phyloP scores from a whole-genome alignment of 129 eudicot species.

The Gnaphalium uliginosum region DNA sequence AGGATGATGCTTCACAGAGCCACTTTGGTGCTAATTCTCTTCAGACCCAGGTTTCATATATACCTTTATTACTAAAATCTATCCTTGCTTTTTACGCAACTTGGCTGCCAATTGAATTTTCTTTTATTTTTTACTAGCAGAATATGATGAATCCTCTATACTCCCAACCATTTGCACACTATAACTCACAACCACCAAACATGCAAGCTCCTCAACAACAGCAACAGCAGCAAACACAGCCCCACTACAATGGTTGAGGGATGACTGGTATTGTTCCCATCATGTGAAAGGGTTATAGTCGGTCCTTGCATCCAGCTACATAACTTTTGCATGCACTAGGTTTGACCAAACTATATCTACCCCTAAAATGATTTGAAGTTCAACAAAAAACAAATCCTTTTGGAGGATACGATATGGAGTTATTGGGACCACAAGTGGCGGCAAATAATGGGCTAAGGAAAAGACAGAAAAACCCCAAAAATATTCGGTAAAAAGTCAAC shows the following conservation, averaged over 20 bases:
- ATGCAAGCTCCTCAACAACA: conserved; percentile 48
- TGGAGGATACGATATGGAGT: conserved; percentile 4
- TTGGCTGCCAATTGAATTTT: not conserved
- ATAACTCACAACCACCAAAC: conserved; percentile 62
- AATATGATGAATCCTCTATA: conserved; percentile 81
- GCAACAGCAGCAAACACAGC: conserved; percentile 58
- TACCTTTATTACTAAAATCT: not conserved
- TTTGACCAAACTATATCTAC: conserved; percentile 33
- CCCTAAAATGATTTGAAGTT: conserved; percentile 13
- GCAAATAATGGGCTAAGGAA: conserved; percentile 13
- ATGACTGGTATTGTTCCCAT: not conserved
- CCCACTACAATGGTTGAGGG: conserved; percentile 62
- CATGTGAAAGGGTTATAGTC: conserved; percentile 42
- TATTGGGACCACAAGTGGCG: conserved; percentile 5
- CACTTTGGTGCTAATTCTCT: conserved; percentile 69
- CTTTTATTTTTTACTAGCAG: conserved; percentile 33
- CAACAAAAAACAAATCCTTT: conserved; percentile 12
- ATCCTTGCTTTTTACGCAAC: not conserved
- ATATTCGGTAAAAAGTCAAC: conserved; percentile 28
- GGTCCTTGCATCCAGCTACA: conserved; percentile 37
- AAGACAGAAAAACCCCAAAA: conserved; percentile 43
- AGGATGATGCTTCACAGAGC: conserved; percentile 75
- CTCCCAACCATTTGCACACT: conserved; percentile 85
- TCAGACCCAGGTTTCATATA: conserved; percentile 68
- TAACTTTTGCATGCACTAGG: conserved; percentile 38